phyloP scores from a whole-genome alignment of 345 rosid genomes.

The Melastoma malabathricum region DNA sequence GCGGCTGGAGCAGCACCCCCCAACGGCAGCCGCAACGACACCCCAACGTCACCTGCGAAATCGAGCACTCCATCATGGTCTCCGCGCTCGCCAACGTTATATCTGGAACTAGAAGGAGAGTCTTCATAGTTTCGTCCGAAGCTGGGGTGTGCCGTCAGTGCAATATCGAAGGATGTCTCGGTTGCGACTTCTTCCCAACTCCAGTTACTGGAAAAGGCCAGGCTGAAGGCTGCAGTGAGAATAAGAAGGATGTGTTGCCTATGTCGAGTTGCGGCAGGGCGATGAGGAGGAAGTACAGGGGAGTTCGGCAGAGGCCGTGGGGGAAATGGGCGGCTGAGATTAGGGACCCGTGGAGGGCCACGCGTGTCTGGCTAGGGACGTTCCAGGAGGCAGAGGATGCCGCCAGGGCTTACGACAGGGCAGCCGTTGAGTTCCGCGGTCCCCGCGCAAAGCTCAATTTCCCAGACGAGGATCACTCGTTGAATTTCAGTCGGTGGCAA shows the following conservation, averaged over 20 bases:
- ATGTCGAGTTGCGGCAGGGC: background rate
- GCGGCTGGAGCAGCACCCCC: too few relatives aligned
- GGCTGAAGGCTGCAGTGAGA: too few relatives aligned
- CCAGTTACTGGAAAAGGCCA: constrained; percentile 9
- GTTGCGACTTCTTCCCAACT: constrained; percentile 71
- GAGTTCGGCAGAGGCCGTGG: constrained; percentile 98
- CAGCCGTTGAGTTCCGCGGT: constrained; percentile 24
- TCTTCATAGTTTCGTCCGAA: constrained; percentile 12
- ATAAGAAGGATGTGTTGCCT: constrained; percentile 4
- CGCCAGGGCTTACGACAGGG: constrained; percentile 84
- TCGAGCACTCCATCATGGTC: constrained; percentile 59
- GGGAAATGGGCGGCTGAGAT: constrained; percentile 98
- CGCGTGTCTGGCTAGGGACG: constrained; percentile 90
- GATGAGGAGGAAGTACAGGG: constrained; percentile 68
- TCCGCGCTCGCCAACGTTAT: constrained; percentile 18
- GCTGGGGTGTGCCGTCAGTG: constrained; percentile 52
- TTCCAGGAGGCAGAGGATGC: constrained; percentile 86
- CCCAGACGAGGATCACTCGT: too few relatives aligned
- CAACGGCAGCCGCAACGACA: background rate
- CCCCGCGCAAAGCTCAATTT: too few relatives aligned
- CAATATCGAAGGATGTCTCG: constrained; percentile 51
- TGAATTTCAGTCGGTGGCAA: too few relatives aligned
- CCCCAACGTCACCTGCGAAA: constrained; percentile 30
- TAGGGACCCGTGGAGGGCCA: constrained; percentile 67
- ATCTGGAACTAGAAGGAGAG: constrained; percentile 8